A percentile compares a stretch with the other conserved stretches of the same genome.
Evolutionary conservation across 495 filamentous ascomycete genomes (phyloP).

Genomic region (Daldinia decipiens): DNA sequence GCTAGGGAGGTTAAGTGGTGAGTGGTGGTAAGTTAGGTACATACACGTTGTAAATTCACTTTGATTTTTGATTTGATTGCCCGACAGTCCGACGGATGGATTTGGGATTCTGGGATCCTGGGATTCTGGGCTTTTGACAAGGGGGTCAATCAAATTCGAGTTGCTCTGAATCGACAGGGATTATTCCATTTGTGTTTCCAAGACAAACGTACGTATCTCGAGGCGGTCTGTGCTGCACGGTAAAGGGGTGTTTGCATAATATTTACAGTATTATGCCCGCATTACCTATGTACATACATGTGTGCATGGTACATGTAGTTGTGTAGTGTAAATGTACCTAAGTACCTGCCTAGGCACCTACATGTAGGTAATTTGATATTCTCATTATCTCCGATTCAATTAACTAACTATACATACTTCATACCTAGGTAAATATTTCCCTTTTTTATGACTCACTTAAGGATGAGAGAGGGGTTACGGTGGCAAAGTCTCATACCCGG

Average conservation of each 20-base stretch:
- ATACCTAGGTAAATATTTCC: not conserved
- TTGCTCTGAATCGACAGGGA: slow-evolving; percentile 17
- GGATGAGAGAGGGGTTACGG: slow-evolving; percentile 17
- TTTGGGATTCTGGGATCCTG: slow-evolving; percentile 28
- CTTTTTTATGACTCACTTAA: slow-evolving; percentile 12
- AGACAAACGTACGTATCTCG: not conserved
- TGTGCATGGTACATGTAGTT: too few species aligned
- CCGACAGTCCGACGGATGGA: slow-evolving; percentile 34
- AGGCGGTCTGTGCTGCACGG: slow-evolving; percentile 32
- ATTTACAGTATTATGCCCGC: not conserved
- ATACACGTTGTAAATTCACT: slow-evolving; percentile 13
- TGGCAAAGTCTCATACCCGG: slow-evolving; percentile 29
- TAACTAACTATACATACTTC: not conserved
- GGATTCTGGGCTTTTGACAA: not conserved
- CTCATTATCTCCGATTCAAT: not conserved
- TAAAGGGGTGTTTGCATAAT: slow-evolving; percentile 30
- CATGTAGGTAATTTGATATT: too few species aligned
- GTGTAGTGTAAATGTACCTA: too few species aligned
- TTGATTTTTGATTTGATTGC: slow-evolving; percentile 26
- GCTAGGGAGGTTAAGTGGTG: slow-evolving; percentile 15
- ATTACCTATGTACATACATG: too few species aligned
- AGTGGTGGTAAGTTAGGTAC: slow-evolving; percentile 1
- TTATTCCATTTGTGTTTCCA: slow-evolving; percentile 11
- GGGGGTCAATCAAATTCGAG: slow-evolving; percentile 10
- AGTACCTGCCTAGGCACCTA: too few species aligned